Evolutionary conservation across 257 asterid species (phyloP).

Genomic region (Ophiorrhiza pumila): DNA sequence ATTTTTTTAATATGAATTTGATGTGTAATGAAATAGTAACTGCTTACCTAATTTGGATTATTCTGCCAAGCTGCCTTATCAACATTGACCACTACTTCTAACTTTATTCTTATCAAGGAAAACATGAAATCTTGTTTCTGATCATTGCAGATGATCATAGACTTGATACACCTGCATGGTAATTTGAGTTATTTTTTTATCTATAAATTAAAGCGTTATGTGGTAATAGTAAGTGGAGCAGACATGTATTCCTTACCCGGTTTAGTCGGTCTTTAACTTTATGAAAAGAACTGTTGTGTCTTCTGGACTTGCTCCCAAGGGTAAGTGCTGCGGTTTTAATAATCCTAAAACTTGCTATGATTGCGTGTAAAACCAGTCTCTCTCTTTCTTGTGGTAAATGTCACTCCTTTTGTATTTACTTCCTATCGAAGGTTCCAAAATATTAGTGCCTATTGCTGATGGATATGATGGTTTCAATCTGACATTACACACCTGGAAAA

Average conservation of each 20-base stretch:
- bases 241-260: not conserved
- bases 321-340: not conserved
- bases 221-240: not conserved
- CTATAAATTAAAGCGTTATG: not conserved
- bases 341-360: not conserved
- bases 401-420: not conserved
- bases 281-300: not conserved
- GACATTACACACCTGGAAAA: not conserved
- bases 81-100: not conserved
- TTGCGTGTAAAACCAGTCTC: not conserved
- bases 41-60: not conserved
- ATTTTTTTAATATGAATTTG: not conserved
- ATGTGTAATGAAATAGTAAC: not conserved
- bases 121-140: constrained; percentile 1
- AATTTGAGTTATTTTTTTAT: not conserved
- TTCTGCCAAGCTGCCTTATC: not conserved
- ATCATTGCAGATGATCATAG: not conserved
- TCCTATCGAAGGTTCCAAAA: not conserved
- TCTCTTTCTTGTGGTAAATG: not conserved
- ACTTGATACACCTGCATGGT: not conserved
- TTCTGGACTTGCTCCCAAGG: not conserved
- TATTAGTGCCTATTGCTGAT: not conserved
- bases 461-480: not conserved
- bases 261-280: not conserved
- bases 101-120: not conserved